Conservation (phyloP, 305 asterid species). For the Coffea humblotiana region DNA sequence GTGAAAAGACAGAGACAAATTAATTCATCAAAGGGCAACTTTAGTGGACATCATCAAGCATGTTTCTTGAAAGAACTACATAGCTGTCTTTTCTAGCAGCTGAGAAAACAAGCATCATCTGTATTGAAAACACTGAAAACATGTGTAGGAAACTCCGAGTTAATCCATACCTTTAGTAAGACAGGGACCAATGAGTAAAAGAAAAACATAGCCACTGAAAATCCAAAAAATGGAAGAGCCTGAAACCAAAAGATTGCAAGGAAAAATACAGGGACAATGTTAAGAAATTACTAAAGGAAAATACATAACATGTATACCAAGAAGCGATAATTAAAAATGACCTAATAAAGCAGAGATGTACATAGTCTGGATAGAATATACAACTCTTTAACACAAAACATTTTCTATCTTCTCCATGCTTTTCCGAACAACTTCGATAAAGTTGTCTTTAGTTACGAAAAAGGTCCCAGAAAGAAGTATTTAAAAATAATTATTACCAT, state of each 20-base stretch:
- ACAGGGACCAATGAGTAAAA: constrained; percentile 88
- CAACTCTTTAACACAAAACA: neutral
- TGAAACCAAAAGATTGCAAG: constrained; percentile 36
- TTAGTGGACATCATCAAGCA: neutral
- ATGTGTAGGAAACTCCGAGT: neutral
- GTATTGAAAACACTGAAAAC: neutral
- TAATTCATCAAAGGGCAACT: neutral
- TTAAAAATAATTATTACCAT: neutral
- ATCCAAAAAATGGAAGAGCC: constrained; percentile 87
- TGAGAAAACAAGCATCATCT: neutral
- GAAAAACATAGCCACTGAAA: constrained; percentile 85
- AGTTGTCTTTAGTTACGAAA: neutral
- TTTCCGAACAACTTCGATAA: neutral
- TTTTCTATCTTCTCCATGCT: neutral
- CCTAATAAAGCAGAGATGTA: neutral
- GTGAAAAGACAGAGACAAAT: neutral
- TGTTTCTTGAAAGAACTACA: neutral
- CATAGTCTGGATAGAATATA: no score
- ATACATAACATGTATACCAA: neutral
- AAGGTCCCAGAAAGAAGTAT: neutral
- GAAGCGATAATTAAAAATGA: neutral
- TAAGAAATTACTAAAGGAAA: neutral
- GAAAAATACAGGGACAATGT: neutral
- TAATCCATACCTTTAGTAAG: constrained; percentile 64
- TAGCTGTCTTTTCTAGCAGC: neutral